Percentiles rank a stretch among this genome's conserved stretches.
These are phyloP conservation scores for Citropsis articulata DNA, from an alignment of 345 rosid genomes.

Conservation along the genomic window DNA sequence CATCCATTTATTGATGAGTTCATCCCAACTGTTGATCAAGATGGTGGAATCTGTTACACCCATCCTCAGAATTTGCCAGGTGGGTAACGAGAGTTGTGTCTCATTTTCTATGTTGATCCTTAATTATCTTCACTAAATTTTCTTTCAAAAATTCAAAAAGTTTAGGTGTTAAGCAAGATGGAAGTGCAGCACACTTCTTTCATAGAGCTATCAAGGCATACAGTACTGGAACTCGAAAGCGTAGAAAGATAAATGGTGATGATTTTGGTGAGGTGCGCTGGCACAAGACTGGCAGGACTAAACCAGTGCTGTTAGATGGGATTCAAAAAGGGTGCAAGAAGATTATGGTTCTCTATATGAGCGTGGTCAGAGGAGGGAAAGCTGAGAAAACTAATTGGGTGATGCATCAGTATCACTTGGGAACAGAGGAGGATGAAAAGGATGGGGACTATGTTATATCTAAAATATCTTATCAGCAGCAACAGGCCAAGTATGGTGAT, in stretches of 20 bases:
- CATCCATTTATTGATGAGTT: constrained; percentile 88
- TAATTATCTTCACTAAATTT: neutral
- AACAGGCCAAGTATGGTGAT: constrained; percentile 49
- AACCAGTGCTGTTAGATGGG: constrained; percentile 75
- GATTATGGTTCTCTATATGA: constrained; percentile 83
- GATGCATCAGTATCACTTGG: constrained; percentile 98
- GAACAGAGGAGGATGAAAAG: constrained; percentile 84
- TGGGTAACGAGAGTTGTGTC: constrained; percentile 19
- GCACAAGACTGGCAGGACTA: constrained; percentile 96
- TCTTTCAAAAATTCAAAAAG: neutral
- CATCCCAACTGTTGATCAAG: constrained; percentile 71
- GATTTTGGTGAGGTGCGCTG: constrained; percentile 86
- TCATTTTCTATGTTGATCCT: neutral
- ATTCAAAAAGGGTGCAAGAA: constrained; percentile 84
- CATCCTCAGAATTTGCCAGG: constrained; percentile 97
- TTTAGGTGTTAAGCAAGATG: constrained; percentile 80
- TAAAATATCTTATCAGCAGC: constrained; percentile 80
- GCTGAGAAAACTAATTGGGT: constrained; percentile 90
- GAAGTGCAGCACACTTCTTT: constrained; percentile 76
- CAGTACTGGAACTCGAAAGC: constrained; percentile 87
- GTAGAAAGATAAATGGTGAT: constrained; percentile 82
- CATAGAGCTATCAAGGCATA: constrained; percentile 88
- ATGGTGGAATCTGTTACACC: constrained; percentile 94
- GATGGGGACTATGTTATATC: constrained; percentile 84
- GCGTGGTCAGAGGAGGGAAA: constrained; percentile 57